Evolutionary conservation across 495 filamentous ascomycete genomes (phyloP).

Genomic region (Cryomyces antarcticus): DNA sequence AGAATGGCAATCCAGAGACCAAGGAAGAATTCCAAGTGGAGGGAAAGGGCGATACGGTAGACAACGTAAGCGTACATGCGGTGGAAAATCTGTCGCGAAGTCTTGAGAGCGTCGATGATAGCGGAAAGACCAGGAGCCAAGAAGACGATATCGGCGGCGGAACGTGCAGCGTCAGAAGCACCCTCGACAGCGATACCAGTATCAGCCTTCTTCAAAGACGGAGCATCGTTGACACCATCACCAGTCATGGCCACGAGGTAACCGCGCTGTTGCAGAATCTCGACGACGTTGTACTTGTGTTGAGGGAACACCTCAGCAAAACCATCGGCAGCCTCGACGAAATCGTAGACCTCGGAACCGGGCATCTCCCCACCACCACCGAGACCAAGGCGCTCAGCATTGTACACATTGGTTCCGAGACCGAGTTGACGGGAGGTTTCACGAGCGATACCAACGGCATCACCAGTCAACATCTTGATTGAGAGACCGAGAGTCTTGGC

Average conservation of each 20-base stretch:
- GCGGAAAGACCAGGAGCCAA: conserved; percentile 73
- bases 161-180: conserved; percentile 78
- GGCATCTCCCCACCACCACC: conserved; percentile 79
- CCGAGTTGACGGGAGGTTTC: conserved; percentile 80
- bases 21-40: conserved; percentile 77
- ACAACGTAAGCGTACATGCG: conserved; percentile 95
- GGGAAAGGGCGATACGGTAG: conserved; percentile 82
- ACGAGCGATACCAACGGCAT: conserved; percentile 80
- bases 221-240: conserved; percentile 94
- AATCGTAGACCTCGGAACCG: conserved; percentile 81
- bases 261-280: conserved; percentile 90
- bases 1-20: conserved; percentile 78
- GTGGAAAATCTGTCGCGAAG: conserved; percentile 87
- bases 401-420: conserved; percentile 86
- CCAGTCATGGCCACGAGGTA: conserved; percentile 96
- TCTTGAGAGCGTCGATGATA: conserved; percentile 86
- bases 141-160: conserved; percentile 86
- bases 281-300: conserved; percentile 95
- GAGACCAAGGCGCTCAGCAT: conserved; percentile 68
- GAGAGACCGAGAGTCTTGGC: conserved; percentile 70
- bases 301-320: conserved; percentile 94
- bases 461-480: conserved; percentile 95
- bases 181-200: conserved; percentile 88
- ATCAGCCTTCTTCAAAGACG: conserved; percentile 90
- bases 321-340: conserved; percentile 86